phyloP scores from a whole-genome alignment of 441 rosid genomes.

The Eruca vesicaria region DNA sequence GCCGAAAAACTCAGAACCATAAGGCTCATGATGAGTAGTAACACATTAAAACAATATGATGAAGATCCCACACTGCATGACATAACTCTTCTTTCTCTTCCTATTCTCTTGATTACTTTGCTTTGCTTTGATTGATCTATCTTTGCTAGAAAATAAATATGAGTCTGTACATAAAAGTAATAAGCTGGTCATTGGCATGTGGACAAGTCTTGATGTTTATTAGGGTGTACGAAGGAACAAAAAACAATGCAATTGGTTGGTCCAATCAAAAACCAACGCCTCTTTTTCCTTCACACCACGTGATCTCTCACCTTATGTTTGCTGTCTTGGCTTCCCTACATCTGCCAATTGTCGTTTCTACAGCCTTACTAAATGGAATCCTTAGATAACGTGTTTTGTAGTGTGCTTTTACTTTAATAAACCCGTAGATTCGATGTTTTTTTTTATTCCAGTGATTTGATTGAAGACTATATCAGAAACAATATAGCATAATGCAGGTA shows the following conservation, averaged over 20 bases:
- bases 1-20: conserved; percentile 36
- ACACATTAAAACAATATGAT: conserved; percentile 20
- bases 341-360: too few relatives aligned
- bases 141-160: conserved; percentile 4
- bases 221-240: conserved; percentile 17
- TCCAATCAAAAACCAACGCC: conserved; percentile 22
- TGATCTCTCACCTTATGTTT: too few relatives aligned
- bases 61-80: not conserved
- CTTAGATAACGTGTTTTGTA: too few relatives aligned
- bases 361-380: too few relatives aligned
- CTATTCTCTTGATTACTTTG: not conserved
- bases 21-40: conserved; percentile 9
- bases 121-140: not conserved
- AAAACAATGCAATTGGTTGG: conserved; percentile 19
- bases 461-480: too few relatives aligned
- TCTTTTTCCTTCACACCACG: too few relatives aligned
- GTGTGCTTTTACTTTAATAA: too few relatives aligned
- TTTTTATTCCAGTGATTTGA: too few relatives aligned
- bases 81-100: conserved; percentile 1
- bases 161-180: conserved; percentile 5
- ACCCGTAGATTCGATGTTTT: too few relatives aligned
- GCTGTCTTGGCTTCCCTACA: too few relatives aligned
- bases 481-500: too few relatives aligned
- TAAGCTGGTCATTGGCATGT: conserved; percentile 24
- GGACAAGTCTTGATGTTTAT: conserved; percentile 27